Conservation (phyloP, 352 stramenopile genomes). For the Globisporangium iwayamae region DNA sequence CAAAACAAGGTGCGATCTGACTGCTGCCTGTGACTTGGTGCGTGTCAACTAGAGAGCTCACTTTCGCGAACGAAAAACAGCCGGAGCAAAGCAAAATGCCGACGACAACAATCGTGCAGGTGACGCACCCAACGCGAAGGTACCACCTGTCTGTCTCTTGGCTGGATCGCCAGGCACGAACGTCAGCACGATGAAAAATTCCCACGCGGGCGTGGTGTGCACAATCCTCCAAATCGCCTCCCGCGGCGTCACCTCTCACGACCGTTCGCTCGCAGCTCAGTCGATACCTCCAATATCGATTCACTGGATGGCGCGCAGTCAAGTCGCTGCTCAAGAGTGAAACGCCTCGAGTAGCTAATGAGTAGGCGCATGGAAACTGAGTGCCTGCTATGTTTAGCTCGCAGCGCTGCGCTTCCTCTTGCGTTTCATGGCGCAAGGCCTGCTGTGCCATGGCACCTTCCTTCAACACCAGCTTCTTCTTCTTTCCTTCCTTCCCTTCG, state of each 20-base stretch:
- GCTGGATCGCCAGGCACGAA: neutral
- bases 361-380: neutral
- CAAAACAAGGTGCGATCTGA: too few relatives aligned
- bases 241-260: neutral
- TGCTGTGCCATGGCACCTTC: neutral
- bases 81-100: neutral
- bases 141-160: neutral
- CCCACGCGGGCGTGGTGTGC: too few relatives aligned
- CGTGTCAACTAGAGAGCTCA: slow-evolving; percentile 5
- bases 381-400: slow-evolving; percentile 1
- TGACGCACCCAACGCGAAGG: neutral
- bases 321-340: neutral
- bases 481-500: neutral
- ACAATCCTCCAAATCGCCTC: too few relatives aligned
- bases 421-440: neutral
- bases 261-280: neutral
- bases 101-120: neutral
- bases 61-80: slow-evolving; percentile 8
- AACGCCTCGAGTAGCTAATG: slow-evolving; percentile 1
- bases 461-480: neutral
- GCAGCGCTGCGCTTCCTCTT: neutral
- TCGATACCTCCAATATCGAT: neutral
- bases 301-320: neutral
- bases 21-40: neutral
- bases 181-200: too few relatives aligned